Evolutionary conservation across 495 filamentous ascomycete genomes (phyloP).

Genomic region (Xylaria venustula): DNA sequence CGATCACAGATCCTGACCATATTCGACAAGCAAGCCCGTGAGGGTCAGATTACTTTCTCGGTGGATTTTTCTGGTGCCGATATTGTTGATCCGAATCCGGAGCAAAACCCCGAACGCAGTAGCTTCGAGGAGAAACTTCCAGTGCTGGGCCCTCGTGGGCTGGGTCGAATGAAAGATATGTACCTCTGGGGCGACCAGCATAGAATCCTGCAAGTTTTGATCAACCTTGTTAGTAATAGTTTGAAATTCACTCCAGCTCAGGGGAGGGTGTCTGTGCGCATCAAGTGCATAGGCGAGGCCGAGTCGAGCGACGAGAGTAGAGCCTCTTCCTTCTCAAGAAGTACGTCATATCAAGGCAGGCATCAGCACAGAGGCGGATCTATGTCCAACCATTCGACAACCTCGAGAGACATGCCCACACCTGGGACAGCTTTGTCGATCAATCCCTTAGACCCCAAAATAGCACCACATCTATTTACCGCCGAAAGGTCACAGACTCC

Average conservation of each 20-base stretch:
- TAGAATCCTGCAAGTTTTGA: conserved; percentile 82
- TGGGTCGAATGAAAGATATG: conserved; percentile 66
- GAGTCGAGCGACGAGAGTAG: conserved; percentile 41
- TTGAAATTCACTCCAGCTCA: conserved; percentile 86
- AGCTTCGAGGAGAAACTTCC: conserved; percentile 39
- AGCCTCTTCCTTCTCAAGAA: conserved; percentile 51
- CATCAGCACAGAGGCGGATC: conserved; percentile 46
- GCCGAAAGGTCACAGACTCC: conserved; percentile 61
- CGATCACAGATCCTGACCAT: conserved; percentile 76
- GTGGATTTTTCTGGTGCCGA: conserved; percentile 64
- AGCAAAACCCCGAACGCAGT: conserved; percentile 28
- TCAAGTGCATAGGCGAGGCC: conserved; percentile 66
- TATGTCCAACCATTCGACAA: conserved; percentile 46
- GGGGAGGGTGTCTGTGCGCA: conserved; percentile 69
- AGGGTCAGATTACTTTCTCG: conserved; percentile 68
- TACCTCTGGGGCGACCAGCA: conserved; percentile 89
- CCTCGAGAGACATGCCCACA: conserved; percentile 36
- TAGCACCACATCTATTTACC: conserved; percentile 44
- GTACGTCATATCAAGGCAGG: conserved; percentile 40
- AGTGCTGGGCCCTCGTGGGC: conserved; percentile 58
- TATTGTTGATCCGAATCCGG: conserved; percentile 28
- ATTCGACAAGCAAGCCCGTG: conserved; percentile 84
- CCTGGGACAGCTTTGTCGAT: conserved; percentile 53
- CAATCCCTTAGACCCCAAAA: conserved; percentile 57
- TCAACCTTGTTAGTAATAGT: conserved; percentile 90